Conservation (phyloP, 1,284 basidiomycete genomes). For the Fistulina hepatica region DNA sequence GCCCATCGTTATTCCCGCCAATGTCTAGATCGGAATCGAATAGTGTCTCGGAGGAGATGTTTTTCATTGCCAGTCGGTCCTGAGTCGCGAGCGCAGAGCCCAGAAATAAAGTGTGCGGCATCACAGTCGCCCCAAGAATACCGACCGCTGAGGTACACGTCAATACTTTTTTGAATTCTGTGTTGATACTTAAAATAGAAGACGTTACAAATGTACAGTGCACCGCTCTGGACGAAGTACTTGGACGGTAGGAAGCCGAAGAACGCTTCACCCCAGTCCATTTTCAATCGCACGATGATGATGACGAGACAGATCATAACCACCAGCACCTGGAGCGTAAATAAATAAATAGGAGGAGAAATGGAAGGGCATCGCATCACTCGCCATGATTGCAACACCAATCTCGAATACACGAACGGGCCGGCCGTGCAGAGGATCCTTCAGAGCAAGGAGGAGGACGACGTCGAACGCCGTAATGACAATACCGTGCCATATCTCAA, state of each 20-base stretch:
- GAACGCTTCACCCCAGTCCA: constrained; percentile 75
- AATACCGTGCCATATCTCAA: constrained; percentile 76
- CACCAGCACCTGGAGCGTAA: constrained; percentile 48
- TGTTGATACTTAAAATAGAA: constrained; percentile 5
- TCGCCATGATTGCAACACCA: constrained; percentile 65
- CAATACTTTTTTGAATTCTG: not conserved
- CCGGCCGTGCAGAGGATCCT: constrained; percentile 45
- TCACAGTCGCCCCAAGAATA: constrained; percentile 75
- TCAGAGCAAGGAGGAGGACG: constrained; percentile 58
- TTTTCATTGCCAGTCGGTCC: constrained; percentile 42
- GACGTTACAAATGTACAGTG: constrained; percentile 75
- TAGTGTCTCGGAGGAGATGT: constrained; percentile 10
- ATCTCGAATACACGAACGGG: constrained; percentile 71
- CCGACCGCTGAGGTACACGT: constrained; percentile 53
- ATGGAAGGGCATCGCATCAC: constrained; percentile 9
- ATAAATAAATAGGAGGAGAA: not conserved
- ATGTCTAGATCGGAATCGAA: too few species aligned
- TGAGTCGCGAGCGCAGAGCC: constrained; percentile 81
- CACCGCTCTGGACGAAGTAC: constrained; percentile 46
- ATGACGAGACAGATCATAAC: constrained; percentile 78
- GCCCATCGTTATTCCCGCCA: too few species aligned
- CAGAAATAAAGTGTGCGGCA: constrained; percentile 88
- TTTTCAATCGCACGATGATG: constrained; percentile 63
- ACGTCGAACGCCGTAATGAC: constrained; percentile 81
- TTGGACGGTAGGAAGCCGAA: constrained; percentile 76